Evolutionary conservation across 345 rosid genomes (phyloP).

Genomic region (Brassica rapa): DNA sequence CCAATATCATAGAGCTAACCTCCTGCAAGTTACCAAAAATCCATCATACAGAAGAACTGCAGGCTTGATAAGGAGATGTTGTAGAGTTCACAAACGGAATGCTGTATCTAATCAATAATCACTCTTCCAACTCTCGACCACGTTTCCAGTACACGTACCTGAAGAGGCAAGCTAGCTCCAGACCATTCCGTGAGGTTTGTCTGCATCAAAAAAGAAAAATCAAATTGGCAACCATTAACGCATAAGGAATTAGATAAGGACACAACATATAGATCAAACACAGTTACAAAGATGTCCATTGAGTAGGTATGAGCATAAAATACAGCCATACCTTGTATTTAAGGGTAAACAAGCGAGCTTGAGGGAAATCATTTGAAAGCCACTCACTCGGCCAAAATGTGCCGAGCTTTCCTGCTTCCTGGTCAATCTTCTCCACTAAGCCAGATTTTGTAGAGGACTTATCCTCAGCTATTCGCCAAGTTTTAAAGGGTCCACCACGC

Average conservation of each 20-base stretch:
- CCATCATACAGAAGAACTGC: conserved; percentile 13
- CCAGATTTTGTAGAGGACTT: conserved; percentile 92
- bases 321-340: conserved; percentile 83
- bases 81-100: conserved; percentile 7
- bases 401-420: conserved; percentile 96
- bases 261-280: conserved; percentile 10
- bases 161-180: conserved; percentile 96
- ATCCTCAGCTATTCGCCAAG: conserved; percentile 92
- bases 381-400: conserved; percentile 99
- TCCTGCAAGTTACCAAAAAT: conserved; percentile 56
- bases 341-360: conserved; percentile 82
- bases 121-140: background rate
- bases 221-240: conserved; percentile 14
- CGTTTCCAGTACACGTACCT: conserved; percentile 49
- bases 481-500: conserved; percentile 92
- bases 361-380: conserved; percentile 86
- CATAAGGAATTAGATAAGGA: background rate
- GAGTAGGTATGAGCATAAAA: conserved; percentile 20
- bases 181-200: conserved; percentile 93
- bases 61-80: conserved; percentile 5
- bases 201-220: conserved; percentile 53
- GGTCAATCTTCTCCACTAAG: conserved; percentile 93
- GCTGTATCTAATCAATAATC: conserved; percentile 6
- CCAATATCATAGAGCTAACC: conserved; percentile 79
- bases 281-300: background rate